Evolutionary conservation across 495 filamentous ascomycete species (phyloP), one percentile per base, ranked within the genome.

Genomic region (Penicillium pancosmium): DNA sequence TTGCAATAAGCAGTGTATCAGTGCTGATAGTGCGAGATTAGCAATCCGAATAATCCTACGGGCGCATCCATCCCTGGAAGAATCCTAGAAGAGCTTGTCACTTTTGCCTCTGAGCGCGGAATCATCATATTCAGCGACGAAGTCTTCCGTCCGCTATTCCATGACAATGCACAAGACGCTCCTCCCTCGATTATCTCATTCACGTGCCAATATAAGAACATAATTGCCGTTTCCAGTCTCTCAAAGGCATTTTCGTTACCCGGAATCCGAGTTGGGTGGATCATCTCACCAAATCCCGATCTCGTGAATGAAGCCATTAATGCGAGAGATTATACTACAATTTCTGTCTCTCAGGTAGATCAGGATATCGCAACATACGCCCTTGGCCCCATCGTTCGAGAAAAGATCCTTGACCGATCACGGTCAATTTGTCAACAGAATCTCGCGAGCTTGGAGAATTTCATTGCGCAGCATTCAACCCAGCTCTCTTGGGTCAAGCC

Each of bases 41-140:
- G 88, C 70, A 93, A 92, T 54, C 90, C 91, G 1, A 88, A 92
- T 68, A 95, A 93, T 68, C 90, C 91, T 5, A 91, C 87, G 3
- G 89, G 91, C 9, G 81, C 86, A 18, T 82, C 85, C 23, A 85
- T 87, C 53, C 82, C 85, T 1, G 78, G 70, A 44, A 58, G 76
- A 0, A 73, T 82, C 19, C 77, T 93, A 0, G 60, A 81, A 15
- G 55, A 75, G 3, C 80, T 92, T 44, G 75, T 91, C 31, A 69
- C 81, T 12, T 69, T 91, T 49, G 89, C 89, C 6, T 65, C 70
- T 15, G 61, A 76, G 51, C 75, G 80, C 38, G 73, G 82, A 41
- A 87, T 92, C 52, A 84, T 78, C 31, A 74, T 93, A 21, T 75
- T 91, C 52, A 82, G 83, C 6, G 91, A 93, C 63, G 90, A 95